These are phyloP conservation scores for Phytophthora fragariaefolia DNA, from an alignment of 352 stramenopile genomes.

Conservation along the genomic window DNA sequence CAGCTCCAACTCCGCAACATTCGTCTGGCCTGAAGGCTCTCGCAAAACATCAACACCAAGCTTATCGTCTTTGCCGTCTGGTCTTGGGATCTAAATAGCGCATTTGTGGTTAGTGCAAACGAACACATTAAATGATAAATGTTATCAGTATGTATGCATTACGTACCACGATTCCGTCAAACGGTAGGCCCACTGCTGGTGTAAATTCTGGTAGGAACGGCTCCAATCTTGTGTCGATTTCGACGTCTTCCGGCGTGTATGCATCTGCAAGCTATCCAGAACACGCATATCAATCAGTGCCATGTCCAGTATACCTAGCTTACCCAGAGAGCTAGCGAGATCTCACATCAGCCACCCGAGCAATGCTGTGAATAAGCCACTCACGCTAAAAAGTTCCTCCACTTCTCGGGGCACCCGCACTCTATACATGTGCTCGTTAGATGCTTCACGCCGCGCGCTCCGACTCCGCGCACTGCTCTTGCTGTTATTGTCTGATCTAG, in stretches of 20 bases:
- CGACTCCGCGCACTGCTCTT: constrained; percentile 4
- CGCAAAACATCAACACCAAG: constrained; percentile 87
- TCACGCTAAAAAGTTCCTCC: constrained; percentile 64
- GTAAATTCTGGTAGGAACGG: constrained; percentile 95
- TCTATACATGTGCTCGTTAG: constrained; percentile 28
- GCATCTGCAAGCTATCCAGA: constrained; percentile 66
- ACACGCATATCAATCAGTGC: constrained; percentile 13
- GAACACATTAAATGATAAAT: neutral
- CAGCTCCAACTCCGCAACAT: constrained; percentile 89
- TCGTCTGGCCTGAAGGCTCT: constrained; percentile 90
- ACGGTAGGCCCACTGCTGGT: constrained; percentile 71
- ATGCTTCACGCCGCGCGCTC: neutral
- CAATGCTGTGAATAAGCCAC: constrained; percentile 24
- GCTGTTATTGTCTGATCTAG: constrained; percentile 4
- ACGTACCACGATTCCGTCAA: constrained; percentile 73
- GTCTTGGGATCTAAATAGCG: constrained; percentile 75
- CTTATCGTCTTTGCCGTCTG: constrained; percentile 79
- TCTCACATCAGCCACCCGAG: constrained; percentile 26
- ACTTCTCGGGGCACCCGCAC: constrained; percentile 62
- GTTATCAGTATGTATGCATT: neutral
- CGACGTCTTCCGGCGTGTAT: constrained; percentile 90
- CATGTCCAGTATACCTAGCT: neutral
- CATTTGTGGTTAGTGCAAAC: neutral
- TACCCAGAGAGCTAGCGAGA: constrained; percentile 24
- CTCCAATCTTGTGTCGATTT: constrained; percentile 91